Percentiles rank a stretch among this genome's conserved stretches.
These are phyloP conservation scores for Nemania serpens DNA, from an alignment of 2,329 filamentous ascomycete species.

Conservation along the genomic window DNA sequence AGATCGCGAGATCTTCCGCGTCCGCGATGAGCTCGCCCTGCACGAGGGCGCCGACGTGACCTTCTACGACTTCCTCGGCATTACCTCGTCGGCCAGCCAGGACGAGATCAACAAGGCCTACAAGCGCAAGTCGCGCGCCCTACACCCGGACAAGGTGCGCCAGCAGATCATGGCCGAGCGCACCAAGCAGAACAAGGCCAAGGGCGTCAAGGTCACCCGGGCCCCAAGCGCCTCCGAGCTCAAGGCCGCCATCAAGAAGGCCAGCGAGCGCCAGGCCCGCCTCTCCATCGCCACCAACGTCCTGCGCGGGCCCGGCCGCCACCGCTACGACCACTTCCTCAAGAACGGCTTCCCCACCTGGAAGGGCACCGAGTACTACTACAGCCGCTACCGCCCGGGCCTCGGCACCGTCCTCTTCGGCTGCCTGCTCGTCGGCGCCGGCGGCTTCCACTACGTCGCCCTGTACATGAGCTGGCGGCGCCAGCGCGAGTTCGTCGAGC, in stretches of 20 bases:
- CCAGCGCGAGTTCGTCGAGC: constrained; percentile 86
- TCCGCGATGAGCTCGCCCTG: constrained; percentile 81
- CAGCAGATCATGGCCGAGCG: constrained; percentile 77
- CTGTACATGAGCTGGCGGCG: constrained; percentile 87
- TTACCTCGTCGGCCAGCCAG: constrained; percentile 72
- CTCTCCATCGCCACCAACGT: constrained; percentile 85
- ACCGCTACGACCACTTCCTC: constrained; percentile 94
- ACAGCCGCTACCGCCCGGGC: constrained; percentile 88
- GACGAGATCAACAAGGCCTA: constrained; percentile 95
- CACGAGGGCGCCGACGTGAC: constrained; percentile 78
- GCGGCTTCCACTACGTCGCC: constrained; percentile 83
- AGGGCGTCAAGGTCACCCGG: constrained; percentile 68
- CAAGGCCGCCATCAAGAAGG: constrained; percentile 77
- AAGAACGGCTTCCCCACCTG: constrained; percentile 91
- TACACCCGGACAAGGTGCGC: constrained; percentile 96
- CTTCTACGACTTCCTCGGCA: constrained; percentile 93
- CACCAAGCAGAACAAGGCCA: constrained; percentile 58
- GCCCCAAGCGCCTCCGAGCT: constrained; percentile 75
- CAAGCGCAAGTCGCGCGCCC: constrained; percentile 78
- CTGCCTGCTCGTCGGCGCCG: constrained; percentile 80
- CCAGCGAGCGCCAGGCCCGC: constrained; percentile 80
- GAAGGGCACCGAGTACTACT: constrained; percentile 99
- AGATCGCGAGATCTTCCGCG: constrained; percentile 98
- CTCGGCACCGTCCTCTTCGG: constrained; percentile 82
- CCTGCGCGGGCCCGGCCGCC: constrained; percentile 77